These are phyloP conservation scores for Aegilops speltoides DNA, from an alignment of 176 grass and related monocot genomes.

Conservation along the genomic window DNA sequence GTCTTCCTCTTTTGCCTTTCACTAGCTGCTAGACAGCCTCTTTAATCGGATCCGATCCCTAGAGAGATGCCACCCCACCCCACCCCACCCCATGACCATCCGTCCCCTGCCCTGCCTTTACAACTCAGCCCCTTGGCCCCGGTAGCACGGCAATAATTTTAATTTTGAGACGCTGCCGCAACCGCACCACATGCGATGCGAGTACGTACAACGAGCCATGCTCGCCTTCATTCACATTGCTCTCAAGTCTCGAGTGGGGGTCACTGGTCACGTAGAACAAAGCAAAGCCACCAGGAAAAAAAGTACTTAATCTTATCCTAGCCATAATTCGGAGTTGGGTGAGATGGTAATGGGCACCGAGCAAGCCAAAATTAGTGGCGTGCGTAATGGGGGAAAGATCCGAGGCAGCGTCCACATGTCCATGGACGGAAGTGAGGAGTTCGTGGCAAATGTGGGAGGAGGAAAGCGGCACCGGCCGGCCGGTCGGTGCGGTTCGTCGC, in stretches of 20 bases:
- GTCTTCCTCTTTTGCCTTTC: slow-evolving; percentile 40
- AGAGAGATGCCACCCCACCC: slow-evolving; percentile 27
- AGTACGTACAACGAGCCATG: neutral
- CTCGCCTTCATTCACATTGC: slow-evolving; percentile 17
- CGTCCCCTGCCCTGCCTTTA: slow-evolving; percentile 27
- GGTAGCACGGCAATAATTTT: slow-evolving; percentile 41
- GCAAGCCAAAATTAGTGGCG: slow-evolving; percentile 5
- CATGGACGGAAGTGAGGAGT: neutral
- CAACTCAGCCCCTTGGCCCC: slow-evolving; percentile 36
- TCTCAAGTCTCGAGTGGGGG: slow-evolving; percentile 35
- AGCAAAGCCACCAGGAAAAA: neutral
- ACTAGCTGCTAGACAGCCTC: slow-evolving; percentile 34
- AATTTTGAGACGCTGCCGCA: neutral
- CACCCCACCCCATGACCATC: neutral
- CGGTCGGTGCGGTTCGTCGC: neutral
- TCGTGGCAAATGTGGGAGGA: slow-evolving; percentile 31
- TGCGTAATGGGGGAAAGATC: neutral
- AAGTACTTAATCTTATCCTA: neutral
- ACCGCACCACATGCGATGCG: slow-evolving; percentile 27
- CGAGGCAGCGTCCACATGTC: neutral
- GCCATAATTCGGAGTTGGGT: slow-evolving; percentile 18
- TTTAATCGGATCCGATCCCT: slow-evolving; percentile 48
- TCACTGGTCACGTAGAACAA: slow-evolving; percentile 26
- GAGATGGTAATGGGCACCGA: slow-evolving; percentile 13
- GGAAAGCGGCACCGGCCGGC: neutral